Evolutionary conservation across 192 early-diverging fungal species (phyloP), one percentile per base, ranked within the genome.

Genomic region (Diversispora eburnea): DNA sequence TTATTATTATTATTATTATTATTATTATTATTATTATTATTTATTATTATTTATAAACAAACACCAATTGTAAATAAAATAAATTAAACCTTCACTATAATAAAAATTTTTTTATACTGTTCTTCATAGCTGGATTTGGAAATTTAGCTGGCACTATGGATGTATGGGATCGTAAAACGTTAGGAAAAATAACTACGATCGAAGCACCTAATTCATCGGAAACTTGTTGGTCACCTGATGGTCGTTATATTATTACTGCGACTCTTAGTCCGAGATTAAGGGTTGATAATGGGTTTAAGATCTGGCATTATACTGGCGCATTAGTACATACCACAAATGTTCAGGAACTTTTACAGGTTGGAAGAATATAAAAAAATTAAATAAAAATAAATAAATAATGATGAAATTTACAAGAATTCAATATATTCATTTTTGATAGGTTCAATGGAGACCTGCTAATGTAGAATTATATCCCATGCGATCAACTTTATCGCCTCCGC

Each of bases 211-310:
- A 97, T 84, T 85, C 96, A 9, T 91, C 93, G 20, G 82, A 82
- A 59, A 94, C 91, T 74, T 88, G 91, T 73, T 99, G 98, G 98
- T 88, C 86, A 54, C 95, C 98, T 46, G 91, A 95, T 81, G 95
- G 95, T 75, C 87, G 92, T 13, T 92, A 95, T 80, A 84, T 99
- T 75, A 83, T 99, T 86, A 94, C 95, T 13, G 89, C 95, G 47
- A 99, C 92, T 5, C 82, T 98, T 49, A 97, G 95, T 70, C 91
- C 91, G 42, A 90, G 96, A 60, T 84, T 99, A 74, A 92, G 96
- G 75, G 98, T 99, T 45, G 98, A 99, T 80, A 99, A 99, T 75
- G 95, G 96, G 12, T 93, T 94, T 79, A 93, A 92, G 59, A 87
- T 99, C 72, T 99, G 95, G 94, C 98, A 99, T 79, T 93, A 96